Conservation (phyloP, 345 rosid species). For the Eucalyptus curtisii region DNA sequence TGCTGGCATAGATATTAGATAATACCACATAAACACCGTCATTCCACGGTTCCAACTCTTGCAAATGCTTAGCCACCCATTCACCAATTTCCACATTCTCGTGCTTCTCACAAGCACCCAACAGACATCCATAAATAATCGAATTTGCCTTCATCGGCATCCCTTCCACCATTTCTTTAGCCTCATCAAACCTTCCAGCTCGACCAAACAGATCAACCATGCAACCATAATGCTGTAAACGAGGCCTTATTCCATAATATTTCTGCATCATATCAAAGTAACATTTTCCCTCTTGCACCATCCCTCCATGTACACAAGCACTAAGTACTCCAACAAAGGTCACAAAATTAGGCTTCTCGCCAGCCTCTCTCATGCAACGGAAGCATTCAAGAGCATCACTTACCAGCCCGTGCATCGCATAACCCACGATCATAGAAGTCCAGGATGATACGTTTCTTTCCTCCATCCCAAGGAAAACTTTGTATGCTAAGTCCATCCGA, state of each 20-base stretch:
- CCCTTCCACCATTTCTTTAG: constrained; percentile 46
- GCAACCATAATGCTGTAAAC: constrained; percentile 64
- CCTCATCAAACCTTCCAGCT: constrained; percentile 60
- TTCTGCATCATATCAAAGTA: constrained; percentile 54
- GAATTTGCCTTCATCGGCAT: constrained; percentile 78
- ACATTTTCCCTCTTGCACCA: constrained; percentile 48
- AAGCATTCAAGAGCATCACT: constrained; percentile 50
- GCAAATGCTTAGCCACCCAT: constrained; percentile 65
- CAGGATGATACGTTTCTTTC: constrained; percentile 64
- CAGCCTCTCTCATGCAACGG: constrained; percentile 32
- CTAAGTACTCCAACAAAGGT: constrained; percentile 71
- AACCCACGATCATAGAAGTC: constrained; percentile 75
- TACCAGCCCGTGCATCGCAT: constrained; percentile 54
- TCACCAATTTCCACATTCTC: constrained; percentile 72
- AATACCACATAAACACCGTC: constrained; percentile 78
- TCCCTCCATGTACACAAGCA: constrained; percentile 86
- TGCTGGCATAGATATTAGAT: constrained; percentile 69
- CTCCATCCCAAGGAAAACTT: constrained; percentile 35
- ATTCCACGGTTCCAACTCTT: constrained; percentile 67
- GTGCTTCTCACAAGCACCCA: constrained; percentile 88
- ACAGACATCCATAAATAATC: constrained; percentile 73
- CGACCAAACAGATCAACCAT: constrained; percentile 71
- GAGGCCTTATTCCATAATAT: constrained; percentile 32
- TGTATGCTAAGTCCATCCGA: constrained; percentile 58
- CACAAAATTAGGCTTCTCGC: constrained; percentile 52